phyloP scores from a whole-genome alignment of 139 green algal genomes.

The Chlorella sorokiniana region DNA sequence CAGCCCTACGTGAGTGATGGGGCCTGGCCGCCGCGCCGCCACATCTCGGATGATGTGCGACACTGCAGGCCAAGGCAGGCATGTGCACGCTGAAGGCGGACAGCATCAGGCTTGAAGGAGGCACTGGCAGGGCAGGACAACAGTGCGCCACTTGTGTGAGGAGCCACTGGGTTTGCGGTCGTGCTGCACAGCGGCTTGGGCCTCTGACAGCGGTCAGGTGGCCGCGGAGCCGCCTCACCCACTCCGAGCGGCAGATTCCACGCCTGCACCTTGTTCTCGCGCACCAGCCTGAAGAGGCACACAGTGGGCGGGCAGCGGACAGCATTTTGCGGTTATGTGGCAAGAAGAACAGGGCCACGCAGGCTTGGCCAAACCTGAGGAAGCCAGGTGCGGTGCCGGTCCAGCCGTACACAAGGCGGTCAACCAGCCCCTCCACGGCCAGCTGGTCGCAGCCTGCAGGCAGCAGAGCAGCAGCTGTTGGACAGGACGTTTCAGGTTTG shows the following conservation, averaged over 20 bases:
- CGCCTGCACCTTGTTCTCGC: constrained; percentile 28
- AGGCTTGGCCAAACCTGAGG: constrained; percentile 11
- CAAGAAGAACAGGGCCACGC: neutral
- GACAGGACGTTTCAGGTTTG: neutral
- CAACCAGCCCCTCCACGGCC: constrained; percentile 40
- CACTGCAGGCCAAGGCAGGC: constrained; percentile 29
- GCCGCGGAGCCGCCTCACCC: too few relatives aligned
- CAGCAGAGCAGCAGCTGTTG: neutral
- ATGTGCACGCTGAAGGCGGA: neutral
- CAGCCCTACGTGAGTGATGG: constrained; percentile 46
- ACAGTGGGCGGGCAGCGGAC: too few relatives aligned
- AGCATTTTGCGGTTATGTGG: too few relatives aligned
- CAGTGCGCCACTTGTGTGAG: too few relatives aligned
- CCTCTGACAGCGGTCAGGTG: too few relatives aligned
- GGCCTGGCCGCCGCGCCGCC: constrained; percentile 43
- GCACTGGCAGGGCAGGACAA: neutral
- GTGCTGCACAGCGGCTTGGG: too few relatives aligned
- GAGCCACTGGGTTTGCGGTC: too few relatives aligned
- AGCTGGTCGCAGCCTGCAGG: constrained; percentile 19
- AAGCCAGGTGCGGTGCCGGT: constrained; percentile 35
- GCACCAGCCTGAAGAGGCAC: constrained; percentile 34
- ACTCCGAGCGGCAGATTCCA: constrained; percentile 58
- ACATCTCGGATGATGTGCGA: constrained; percentile 56
- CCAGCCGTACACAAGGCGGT: constrained; percentile 37
- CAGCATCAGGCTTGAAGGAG: neutral